Evolutionary conservation across 768 basidiomycete species (phyloP).

Genomic region (Cubamyces lactineus): DNA sequence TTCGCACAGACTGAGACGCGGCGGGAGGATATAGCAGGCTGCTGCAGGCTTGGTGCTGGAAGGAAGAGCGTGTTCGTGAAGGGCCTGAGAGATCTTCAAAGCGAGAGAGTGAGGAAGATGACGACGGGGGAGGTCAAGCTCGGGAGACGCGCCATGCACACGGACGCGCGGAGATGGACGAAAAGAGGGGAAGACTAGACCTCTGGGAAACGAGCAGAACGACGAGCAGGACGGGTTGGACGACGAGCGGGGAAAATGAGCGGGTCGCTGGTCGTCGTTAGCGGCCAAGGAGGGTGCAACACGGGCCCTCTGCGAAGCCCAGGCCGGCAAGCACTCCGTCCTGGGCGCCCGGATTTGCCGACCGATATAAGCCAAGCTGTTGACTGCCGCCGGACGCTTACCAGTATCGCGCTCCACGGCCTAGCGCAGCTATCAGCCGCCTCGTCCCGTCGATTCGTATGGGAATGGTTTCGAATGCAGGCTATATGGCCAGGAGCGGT

Average conservation of each 20-base stretch:
- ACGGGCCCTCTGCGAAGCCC: slow-evolving; percentile 18
- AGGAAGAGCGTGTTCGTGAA: slow-evolving; percentile 7
- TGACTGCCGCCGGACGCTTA: not conserved
- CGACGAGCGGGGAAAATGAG: slow-evolving; percentile 24
- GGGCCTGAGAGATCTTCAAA: slow-evolving; percentile 11
- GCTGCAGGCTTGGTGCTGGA: slow-evolving; percentile 1
- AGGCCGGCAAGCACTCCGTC: slow-evolving; percentile 17
- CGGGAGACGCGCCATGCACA: slow-evolving; percentile 12
- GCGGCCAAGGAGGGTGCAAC: slow-evolving; percentile 21
- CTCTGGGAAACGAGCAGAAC: not conserved
- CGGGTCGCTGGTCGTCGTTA: slow-evolving; percentile 28
- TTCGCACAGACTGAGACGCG: slow-evolving; percentile 5
- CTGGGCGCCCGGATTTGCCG: slow-evolving; percentile 28
- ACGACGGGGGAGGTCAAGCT: not conserved
- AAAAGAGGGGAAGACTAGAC: slow-evolving; percentile 2
- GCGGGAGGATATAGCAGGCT: slow-evolving; percentile 10
- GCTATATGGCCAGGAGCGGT: slow-evolving; percentile 12
- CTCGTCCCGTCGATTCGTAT: not conserved
- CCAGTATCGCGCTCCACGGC: not conserved
- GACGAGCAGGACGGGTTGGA: slow-evolving; percentile 12
- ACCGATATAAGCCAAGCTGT: slow-evolving; percentile 17
- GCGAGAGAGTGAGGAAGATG: slow-evolving; percentile 14
- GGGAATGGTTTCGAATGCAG: slow-evolving; percentile 4
- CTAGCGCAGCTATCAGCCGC: slow-evolving; percentile 1
- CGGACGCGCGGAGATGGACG: not conserved